A percentile compares a stretch with the other conserved stretches of the same genome.
phyloP scores from a whole-genome alignment of 1,284 basidiomycete genomes.

The Heterobasidion annosum region DNA sequence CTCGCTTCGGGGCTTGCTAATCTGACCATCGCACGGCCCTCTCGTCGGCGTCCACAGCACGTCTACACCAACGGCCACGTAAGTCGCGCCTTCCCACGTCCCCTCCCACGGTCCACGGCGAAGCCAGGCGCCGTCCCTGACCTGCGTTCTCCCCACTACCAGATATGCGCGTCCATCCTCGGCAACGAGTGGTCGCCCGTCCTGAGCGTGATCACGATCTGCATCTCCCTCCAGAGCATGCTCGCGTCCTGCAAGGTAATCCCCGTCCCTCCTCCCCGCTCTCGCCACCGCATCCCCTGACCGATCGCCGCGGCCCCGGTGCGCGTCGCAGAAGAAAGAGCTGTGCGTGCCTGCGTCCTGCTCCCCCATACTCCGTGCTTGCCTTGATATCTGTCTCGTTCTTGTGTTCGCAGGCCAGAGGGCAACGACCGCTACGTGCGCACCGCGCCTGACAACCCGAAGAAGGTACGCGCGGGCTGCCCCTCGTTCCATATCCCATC shows the following conservation, averaged over 20 bases:
- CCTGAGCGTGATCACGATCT: constrained; percentile 67
- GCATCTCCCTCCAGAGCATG: constrained; percentile 82
- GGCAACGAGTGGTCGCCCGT: constrained; percentile 85
- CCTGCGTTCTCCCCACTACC: constrained; percentile 7
- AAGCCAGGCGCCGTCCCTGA: constrained; percentile 1
- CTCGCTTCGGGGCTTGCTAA: constrained; percentile 7
- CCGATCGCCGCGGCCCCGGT: not conserved
- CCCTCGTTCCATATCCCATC: not conserved
- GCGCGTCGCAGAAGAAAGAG: constrained; percentile 53
- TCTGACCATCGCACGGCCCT: constrained; percentile 1
- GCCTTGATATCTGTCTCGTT: not conserved
- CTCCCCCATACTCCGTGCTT: not conserved
- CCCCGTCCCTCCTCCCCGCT: not conserved
- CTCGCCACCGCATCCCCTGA: not conserved
- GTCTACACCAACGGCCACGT: constrained; percentile 84
- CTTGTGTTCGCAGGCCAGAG: constrained; percentile 38
- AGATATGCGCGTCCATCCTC: constrained; percentile 82
- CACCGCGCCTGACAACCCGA: constrained; percentile 78
- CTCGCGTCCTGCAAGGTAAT: constrained; percentile 75
- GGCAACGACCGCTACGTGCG: constrained; percentile 77
- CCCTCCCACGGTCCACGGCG: not conserved
- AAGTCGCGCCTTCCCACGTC: constrained; percentile 18
- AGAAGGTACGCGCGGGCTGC: constrained; percentile 47
- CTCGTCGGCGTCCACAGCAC: constrained; percentile 35
- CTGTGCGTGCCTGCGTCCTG: constrained; percentile 31